phyloP scores from a whole-genome alignment of 495 filamentous ascomycete genomes.

The Polyplosphaeria fusca region DNA sequence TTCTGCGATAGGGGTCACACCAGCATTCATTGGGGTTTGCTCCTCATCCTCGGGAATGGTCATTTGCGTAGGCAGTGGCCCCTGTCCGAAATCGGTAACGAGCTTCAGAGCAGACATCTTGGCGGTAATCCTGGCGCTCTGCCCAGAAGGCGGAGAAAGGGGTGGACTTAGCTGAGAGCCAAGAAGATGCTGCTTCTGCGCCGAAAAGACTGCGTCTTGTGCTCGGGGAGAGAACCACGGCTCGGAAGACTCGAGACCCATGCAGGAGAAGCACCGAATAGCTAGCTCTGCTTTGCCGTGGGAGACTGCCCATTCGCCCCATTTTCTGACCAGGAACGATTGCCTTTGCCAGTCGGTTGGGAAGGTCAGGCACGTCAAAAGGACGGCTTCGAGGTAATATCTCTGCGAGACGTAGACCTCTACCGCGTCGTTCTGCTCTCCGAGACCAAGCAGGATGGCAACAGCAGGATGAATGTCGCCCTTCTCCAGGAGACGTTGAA shows the following conservation, averaged over 20 bases:
- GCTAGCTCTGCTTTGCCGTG: conserved; percentile 85
- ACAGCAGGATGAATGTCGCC: conserved; percentile 90
- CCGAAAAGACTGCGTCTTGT: conserved; percentile 57
- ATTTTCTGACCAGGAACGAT: conserved; percentile 81
- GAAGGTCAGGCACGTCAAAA: conserved; percentile 68
- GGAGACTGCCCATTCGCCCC: conserved; percentile 88
- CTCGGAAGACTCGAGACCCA: conserved; percentile 51
- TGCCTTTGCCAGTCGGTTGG: conserved; percentile 80
- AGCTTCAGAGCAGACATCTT: conserved; percentile 88
- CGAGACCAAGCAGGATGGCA: conserved; percentile 85
- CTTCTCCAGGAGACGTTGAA: conserved; percentile 82
- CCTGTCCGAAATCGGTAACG: conserved; percentile 71
- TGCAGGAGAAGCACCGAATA: conserved; percentile 67
- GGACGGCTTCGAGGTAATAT: conserved; percentile 84
- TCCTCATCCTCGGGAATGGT: conserved; percentile 51
- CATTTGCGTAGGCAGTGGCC: conserved; percentile 28
- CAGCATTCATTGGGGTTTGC: conserved; percentile 70
- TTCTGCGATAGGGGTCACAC: conserved; percentile 86
- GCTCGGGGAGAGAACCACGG: conserved; percentile 82
- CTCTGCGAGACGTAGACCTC: conserved; percentile 94
- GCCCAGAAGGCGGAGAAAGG: conserved; percentile 39
- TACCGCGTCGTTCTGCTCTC: conserved; percentile 89
- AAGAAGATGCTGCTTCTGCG: conserved; percentile 39
- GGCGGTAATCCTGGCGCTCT: conserved; percentile 42
- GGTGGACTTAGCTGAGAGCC: conserved; percentile 42